These are phyloP conservation scores for Linum trigynum DNA, from an alignment of 345 rosid genomes.

Conservation along the genomic window DNA sequence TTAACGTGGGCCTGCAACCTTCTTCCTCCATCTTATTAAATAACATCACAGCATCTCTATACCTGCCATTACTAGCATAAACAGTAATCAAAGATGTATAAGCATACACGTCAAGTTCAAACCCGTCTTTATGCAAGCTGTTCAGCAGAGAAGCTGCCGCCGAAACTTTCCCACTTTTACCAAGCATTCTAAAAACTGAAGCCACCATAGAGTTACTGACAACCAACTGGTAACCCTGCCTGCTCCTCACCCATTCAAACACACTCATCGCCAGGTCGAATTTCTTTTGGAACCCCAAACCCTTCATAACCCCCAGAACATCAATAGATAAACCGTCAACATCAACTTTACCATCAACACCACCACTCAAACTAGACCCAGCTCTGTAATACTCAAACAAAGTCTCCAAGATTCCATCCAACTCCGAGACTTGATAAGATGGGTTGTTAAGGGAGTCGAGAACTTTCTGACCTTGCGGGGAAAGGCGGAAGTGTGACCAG, in stretches of 20 bases:
- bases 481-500: slow-evolving; percentile 61
- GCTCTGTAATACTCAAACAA: slow-evolving; percentile 29
- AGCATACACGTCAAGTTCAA: slow-evolving; percentile 61
- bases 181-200: slow-evolving; percentile 53
- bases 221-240: slow-evolving; percentile 28
- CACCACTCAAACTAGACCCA: slow-evolving; percentile 18
- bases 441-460: slow-evolving; percentile 46
- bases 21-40: slow-evolving; percentile 81
- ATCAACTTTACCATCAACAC: background rate
- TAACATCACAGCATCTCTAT: slow-evolving; percentile 65
- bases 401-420: slow-evolving; percentile 31
- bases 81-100: slow-evolving; percentile 73
- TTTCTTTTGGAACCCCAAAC: slow-evolving; percentile 67
- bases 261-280: slow-evolving; percentile 50
- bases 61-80: slow-evolving; percentile 62
- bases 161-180: slow-evolving; percentile 51
- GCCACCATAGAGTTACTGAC: slow-evolving; percentile 56
- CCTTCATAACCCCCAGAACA: slow-evolving; percentile 57
- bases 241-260: slow-evolving; percentile 67
- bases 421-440: slow-evolving; percentile 35
- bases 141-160: slow-evolving; percentile 51
- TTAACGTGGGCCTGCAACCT: slow-evolving; percentile 71
- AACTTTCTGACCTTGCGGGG: slow-evolving; percentile 52
- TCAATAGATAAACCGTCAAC: slow-evolving; percentile 29
- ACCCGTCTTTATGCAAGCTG: slow-evolving; percentile 43